Evolutionary conservation across 441 rosid species (phyloP).

Genomic region (Melastoma candidum): DNA sequence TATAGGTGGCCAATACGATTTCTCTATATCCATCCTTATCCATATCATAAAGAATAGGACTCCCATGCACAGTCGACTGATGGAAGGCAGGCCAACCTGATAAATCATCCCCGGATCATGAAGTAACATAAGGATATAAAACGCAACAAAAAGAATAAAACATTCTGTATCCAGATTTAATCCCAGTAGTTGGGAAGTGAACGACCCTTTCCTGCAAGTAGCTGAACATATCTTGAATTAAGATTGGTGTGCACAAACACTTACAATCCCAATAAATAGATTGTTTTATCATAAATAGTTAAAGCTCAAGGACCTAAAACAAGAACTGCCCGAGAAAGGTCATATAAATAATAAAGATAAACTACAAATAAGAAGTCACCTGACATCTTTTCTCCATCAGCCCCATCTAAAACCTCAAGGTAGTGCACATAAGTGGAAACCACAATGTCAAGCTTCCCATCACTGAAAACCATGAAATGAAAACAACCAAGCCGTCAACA

Average conservation of each 20-base stretch:
- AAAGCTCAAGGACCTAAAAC: not conserved
- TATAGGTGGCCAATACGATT: conserved; percentile 92
- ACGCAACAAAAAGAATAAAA: not conserved
- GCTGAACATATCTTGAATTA: too few species aligned
- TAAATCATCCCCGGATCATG: conserved; percentile 3
- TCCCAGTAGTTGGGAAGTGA: too few species aligned
- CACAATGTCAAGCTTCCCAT: conserved; percentile 97
- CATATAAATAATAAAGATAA: not conserved
- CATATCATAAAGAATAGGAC: conserved; percentile 89
- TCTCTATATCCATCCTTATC: conserved; percentile 98
- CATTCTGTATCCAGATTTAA: conserved; percentile 1
- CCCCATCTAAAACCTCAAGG: conserved; percentile 97
- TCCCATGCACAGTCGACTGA: conserved; percentile 93
- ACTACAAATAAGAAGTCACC: conserved; percentile 29
- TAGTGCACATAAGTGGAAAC: conserved; percentile 97
- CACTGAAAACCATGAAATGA: conserved; percentile 35
- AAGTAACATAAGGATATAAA: too few species aligned
- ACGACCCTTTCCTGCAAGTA: too few species aligned
- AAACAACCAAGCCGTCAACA: conserved; percentile 5
- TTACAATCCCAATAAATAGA: too few species aligned
- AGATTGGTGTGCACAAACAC: too few species aligned
- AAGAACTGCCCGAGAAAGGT: not conserved
- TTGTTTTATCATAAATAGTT: not conserved
- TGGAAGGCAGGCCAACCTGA: conserved; percentile 99
- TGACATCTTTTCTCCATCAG: conserved; percentile 99